Percentiles rank a stretch among this genome's conserved stretches.
Conservation (phyloP, 768 basidiomycete genomes). For the Mycena vitilis region DNA sequence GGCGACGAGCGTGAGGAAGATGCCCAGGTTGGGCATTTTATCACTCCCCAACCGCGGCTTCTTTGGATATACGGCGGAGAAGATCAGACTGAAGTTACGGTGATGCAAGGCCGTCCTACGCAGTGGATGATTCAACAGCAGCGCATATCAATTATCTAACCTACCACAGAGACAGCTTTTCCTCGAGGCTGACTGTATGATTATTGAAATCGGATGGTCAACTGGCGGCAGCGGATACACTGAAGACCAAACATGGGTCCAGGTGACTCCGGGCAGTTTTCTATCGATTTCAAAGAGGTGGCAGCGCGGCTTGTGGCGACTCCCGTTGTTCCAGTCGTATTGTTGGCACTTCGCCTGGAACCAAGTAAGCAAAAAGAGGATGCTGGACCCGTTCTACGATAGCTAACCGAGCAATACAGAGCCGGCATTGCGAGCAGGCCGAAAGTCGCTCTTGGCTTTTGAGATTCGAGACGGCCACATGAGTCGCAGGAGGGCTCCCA, state of each 20-base stretch:
- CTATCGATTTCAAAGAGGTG: neutral
- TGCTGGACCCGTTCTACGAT: too few species aligned
- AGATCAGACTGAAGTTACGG: neutral
- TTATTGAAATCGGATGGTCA: neutral
- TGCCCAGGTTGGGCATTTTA: neutral
- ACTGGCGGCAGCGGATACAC: neutral
- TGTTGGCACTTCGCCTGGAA: too few species aligned
- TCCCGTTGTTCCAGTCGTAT: too few species aligned
- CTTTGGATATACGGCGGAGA: neutral
- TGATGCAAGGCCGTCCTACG: neutral
- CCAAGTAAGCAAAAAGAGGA: too few species aligned
- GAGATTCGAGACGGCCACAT: too few species aligned
- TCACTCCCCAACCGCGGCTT: neutral
- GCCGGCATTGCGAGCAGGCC: too few species aligned
- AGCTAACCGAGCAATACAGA: too few species aligned
- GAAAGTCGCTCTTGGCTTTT: too few species aligned
- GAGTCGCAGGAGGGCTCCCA: too few species aligned
- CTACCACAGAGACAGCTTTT: neutral
- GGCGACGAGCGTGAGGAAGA: conserved; percentile 2
- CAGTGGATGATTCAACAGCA: neutral
- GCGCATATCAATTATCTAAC: neutral
- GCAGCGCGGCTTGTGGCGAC: too few species aligned
- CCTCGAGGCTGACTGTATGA: neutral
- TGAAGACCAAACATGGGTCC: conserved; percentile 2
- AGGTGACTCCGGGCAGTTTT: neutral